These are phyloP conservation scores for Rubia tinctorum DNA, from an alignment of 305 asterid species.

Conservation along the genomic window DNA sequence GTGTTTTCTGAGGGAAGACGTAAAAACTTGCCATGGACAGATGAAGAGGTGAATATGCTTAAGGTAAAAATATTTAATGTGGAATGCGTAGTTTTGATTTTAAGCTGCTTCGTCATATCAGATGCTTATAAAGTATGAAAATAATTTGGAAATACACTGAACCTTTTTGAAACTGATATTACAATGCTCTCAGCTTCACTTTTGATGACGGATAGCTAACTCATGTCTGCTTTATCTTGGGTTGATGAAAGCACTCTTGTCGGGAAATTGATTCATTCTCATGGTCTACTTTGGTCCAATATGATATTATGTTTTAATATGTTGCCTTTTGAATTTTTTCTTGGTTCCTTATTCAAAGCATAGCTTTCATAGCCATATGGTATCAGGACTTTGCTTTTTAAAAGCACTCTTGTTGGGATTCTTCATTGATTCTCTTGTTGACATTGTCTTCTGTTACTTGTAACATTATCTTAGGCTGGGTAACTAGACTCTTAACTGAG, in stretches of 20 bases:
- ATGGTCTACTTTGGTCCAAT: neutral
- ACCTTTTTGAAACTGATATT: neutral
- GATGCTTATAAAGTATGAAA: neutral
- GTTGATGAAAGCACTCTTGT: neutral
- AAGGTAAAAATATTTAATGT: slow-evolving; percentile 35
- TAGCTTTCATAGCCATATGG: neutral
- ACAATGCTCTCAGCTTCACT: neutral
- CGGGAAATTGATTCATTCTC: neutral
- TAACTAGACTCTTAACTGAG: neutral
- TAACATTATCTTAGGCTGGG: neutral
- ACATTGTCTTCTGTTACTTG: neutral
- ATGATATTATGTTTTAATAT: neutral
- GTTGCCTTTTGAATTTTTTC: no score
- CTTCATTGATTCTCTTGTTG: neutral
- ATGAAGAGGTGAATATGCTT: slow-evolving; percentile 60
- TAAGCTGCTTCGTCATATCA: neutral
- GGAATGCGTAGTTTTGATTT: neutral
- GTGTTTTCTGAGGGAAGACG: slow-evolving; percentile 37
- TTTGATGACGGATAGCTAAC: neutral
- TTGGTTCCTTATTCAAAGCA: neutral
- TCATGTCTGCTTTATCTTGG: neutral
- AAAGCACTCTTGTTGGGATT: neutral
- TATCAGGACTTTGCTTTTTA: slow-evolving; percentile 1
- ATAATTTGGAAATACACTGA: no score
- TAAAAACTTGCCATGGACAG: slow-evolving; percentile 46